A percentile compares a stretch with the other conserved stretches of the same genome.
These are phyloP conservation scores for Pachysandra terminalis DNA, from an alignment of 164 flowering plant species.

Conservation along the genomic window DNA sequence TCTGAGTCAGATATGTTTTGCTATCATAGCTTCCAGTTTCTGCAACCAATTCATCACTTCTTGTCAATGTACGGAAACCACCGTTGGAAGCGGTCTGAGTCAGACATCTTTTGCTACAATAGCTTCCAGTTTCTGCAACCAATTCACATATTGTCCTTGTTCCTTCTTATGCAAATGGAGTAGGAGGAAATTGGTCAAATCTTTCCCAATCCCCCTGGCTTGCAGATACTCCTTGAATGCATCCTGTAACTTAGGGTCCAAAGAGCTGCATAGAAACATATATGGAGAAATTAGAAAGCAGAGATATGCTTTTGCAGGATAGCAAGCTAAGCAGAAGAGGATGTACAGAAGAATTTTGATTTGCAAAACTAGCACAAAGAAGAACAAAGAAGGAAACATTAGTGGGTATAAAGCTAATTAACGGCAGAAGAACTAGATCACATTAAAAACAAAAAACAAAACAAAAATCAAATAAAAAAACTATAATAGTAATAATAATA, in stretches of 20 bases:
- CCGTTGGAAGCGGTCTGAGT: background rate
- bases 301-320: too few species aligned
- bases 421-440: background rate
- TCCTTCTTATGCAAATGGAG: conserved; percentile 65
- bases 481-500: too few species aligned
- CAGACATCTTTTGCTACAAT: conserved; percentile 19
- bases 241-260: conserved; percentile 57
- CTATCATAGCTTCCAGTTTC: too few species aligned
- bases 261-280: conserved; percentile 31
- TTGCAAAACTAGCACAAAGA: background rate
- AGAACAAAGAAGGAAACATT: too few species aligned
- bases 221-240: conserved; percentile 53
- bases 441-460: too few species aligned
- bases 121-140: conserved; percentile 55
- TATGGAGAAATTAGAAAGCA: conserved; percentile 3
- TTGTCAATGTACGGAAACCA: background rate
- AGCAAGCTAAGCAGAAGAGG: background rate
- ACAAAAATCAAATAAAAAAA: too few species aligned
- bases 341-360: background rate
- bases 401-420: background rate
- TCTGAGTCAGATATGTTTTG: too few species aligned
- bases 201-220: conserved; percentile 49
- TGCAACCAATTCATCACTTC: too few species aligned
- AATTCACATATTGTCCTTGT: conserved; percentile 59
- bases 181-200: conserved; percentile 60